These are phyloP conservation scores for Xylaria sp. DNA, from an alignment of 2,329 filamentous ascomycete genomes.

Conservation along the genomic window DNA sequence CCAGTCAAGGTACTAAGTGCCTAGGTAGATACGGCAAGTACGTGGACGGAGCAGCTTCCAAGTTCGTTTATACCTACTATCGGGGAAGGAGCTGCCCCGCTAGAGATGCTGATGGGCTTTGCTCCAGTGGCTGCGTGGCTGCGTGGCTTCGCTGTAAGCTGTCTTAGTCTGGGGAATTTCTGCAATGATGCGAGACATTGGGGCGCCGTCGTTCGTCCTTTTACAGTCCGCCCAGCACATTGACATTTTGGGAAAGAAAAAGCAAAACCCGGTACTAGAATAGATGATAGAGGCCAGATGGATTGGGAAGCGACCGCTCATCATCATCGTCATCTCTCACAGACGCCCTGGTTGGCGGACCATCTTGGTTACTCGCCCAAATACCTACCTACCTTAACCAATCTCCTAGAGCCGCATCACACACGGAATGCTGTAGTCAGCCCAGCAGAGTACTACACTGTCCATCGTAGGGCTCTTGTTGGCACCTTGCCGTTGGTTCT, in stretches of 20 bases:
- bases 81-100: no score
- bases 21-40: no score
- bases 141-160: conserved; percentile 10
- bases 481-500: conserved; percentile 8
- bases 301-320: not conserved
- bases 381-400: not conserved
- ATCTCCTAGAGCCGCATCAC: not conserved
- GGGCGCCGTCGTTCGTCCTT: not conserved
- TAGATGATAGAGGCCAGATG: not conserved
- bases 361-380: not conserved
- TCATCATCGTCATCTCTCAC: conserved; percentile 2
- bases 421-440: not conserved
- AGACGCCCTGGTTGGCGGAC: conserved; percentile 11
- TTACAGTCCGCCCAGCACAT: not conserved
- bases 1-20: no score
- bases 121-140: conserved; percentile 15
- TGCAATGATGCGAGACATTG: conserved; percentile 21
- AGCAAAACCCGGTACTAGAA: not conserved
- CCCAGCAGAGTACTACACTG: not conserved
- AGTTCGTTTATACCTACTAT: no score
- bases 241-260: not conserved
- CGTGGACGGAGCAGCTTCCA: no score
- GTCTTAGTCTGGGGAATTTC: conserved; percentile 1
- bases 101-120: not conserved
- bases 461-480: conserved; percentile 2